Evolutionary conservation across 1,284 basidiomycete genomes (phyloP).

Genomic region (Ceratobasidium papillatum): DNA sequence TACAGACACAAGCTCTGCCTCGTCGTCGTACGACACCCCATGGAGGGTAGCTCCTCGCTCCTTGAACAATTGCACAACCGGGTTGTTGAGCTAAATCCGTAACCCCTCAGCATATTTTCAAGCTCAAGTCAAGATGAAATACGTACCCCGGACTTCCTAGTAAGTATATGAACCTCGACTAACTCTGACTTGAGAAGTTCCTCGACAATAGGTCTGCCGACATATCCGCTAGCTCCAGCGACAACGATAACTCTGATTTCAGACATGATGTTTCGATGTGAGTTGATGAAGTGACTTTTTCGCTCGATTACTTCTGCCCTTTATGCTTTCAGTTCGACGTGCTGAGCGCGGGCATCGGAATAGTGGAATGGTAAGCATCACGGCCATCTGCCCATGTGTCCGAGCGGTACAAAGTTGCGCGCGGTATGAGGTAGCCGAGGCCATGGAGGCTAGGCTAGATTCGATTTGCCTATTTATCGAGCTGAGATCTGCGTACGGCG

Average conservation of each 20-base stretch:
- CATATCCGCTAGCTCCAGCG: slow-evolving; percentile 41
- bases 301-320: not conserved
- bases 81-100: slow-evolving; percentile 15
- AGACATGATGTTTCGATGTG: slow-evolving; percentile 28
- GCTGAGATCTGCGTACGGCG: not conserved
- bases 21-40: slow-evolving; percentile 34
- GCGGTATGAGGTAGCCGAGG: not conserved
- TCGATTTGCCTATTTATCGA: not conserved
- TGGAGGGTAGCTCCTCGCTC: slow-evolving; percentile 37
- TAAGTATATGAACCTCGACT: slow-evolving; percentile 35
- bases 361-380: not conserved
- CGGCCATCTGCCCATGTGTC: not conserved
- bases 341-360: not conserved
- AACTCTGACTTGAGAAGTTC: slow-evolving; percentile 20
- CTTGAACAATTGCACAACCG: slow-evolving; percentile 35
- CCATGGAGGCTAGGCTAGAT: not conserved
- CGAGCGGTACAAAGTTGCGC: not conserved
- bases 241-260: slow-evolving; percentile 35
- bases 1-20: slow-evolving; percentile 10
- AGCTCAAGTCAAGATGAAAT: not conserved
- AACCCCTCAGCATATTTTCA: not conserved
- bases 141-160: slow-evolving; percentile 31
- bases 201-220: slow-evolving; percentile 35
- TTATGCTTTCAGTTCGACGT: not conserved
- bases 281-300: not conserved